These are phyloP conservation scores for Plasmodium adleri DNA, from an alignment of 169 alveolate genomes.

Conservation along the genomic window DNA sequence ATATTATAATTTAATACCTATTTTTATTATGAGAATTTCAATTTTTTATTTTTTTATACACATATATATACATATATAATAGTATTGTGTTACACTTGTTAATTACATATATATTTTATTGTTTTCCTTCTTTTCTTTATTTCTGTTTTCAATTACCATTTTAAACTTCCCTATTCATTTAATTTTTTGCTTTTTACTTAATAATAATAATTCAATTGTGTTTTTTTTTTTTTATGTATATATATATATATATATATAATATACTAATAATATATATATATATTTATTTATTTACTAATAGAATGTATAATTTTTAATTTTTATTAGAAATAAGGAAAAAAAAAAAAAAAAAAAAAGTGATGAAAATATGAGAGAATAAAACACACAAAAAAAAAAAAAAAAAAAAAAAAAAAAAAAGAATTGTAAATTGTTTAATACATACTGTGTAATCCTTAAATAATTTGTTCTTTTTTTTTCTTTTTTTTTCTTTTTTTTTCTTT, in stretches of 20 bases:
- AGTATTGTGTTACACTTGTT: slow-evolving; percentile 19
- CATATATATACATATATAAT: not conserved
- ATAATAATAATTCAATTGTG: slow-evolving; percentile 41
- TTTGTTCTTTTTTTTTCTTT: not conserved
- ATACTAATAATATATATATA: too few species aligned
- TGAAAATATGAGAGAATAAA: not conserved
- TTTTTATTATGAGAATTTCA: slow-evolving; percentile 21
- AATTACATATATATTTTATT: slow-evolving; percentile 7
- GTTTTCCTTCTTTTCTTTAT: slow-evolving; percentile 18
- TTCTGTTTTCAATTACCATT: slow-evolving; percentile 38
- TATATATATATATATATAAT: too few species aligned
- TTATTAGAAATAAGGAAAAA: slow-evolving; percentile 26
- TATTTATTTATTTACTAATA: slow-evolving; percentile 24
- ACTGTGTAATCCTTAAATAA: too few species aligned
- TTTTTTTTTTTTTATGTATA: not conserved
- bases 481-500: not conserved
- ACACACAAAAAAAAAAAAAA: too few species aligned
- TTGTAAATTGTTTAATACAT: too few species aligned
- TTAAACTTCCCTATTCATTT: slow-evolving; percentile 32
- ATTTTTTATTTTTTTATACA: slow-evolving; percentile 18
- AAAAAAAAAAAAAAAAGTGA: slow-evolving; percentile 41
- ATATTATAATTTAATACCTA: not conserved
- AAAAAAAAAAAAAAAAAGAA: too few species aligned
- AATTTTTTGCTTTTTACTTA: slow-evolving; percentile 14
- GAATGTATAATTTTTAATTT: slow-evolving; percentile 27